phyloP scores from a whole-genome alignment of 305 asterid genomes.

The Andrographis paniculata region DNA sequence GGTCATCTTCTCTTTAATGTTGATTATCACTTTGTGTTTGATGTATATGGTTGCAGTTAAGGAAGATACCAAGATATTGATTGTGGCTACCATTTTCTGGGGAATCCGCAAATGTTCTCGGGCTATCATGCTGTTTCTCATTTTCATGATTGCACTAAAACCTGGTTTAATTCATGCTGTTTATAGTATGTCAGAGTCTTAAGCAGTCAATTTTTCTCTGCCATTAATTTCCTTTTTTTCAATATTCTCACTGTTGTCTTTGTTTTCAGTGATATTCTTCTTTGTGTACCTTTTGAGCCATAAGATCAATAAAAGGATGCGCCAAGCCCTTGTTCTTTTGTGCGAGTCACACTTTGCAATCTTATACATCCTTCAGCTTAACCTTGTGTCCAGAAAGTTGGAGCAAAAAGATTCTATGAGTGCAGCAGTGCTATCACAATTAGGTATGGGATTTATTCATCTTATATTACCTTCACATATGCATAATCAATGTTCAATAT shows the following conservation, averaged over 20 bases:
- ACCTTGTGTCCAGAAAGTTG: constrained; percentile 59
- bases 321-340: constrained; percentile 78
- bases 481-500: constrained; percentile 12
- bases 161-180: constrained; percentile 95
- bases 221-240: constrained; percentile 16
- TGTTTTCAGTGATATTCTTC: constrained; percentile 90
- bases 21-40: constrained; percentile 17
- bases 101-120: constrained; percentile 95
- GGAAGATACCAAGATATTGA: constrained; percentile 86
- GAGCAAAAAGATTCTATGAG: constrained; percentile 60
- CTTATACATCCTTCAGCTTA: constrained; percentile 82
- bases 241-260: constrained; percentile 26
- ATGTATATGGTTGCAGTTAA: constrained; percentile 51
- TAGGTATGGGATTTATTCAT: constrained; percentile 51
- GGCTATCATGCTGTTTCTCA: constrained; percentile 78
- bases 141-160: constrained; percentile 80
- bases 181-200: constrained; percentile 59
- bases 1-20: constrained; percentile 4
- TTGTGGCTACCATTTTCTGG: constrained; percentile 99
- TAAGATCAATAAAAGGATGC: constrained; percentile 61
- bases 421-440: constrained; percentile 64
- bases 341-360: constrained; percentile 92
- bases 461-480: constrained; percentile 17
- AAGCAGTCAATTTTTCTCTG: constrained; percentile 4
- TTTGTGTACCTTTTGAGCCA: constrained; percentile 86